Evolutionary conservation across 768 basidiomycete genomes (phyloP).

Genomic region (Lactifluus pinguis): DNA sequence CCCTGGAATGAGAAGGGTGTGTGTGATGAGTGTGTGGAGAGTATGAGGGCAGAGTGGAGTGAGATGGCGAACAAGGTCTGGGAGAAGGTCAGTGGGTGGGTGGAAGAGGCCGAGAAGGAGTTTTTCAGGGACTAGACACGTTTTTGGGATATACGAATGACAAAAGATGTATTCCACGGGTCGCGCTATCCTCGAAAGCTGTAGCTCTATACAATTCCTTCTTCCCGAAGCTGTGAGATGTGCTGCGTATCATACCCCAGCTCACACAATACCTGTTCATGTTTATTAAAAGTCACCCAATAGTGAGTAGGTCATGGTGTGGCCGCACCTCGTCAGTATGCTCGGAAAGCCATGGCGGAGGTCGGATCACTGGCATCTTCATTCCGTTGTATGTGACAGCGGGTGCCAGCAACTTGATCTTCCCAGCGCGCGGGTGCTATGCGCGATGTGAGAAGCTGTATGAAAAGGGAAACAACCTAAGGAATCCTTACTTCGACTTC

Average conservation of each 20-base stretch:
- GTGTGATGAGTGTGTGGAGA: constrained; percentile 46
- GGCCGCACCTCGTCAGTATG: constrained; percentile 32
- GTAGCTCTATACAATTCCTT: constrained; percentile 10
- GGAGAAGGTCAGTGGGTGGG: constrained; percentile 53
- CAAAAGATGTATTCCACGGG: neutral
- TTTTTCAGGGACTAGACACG: neutral
- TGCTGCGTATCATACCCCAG: constrained; percentile 13
- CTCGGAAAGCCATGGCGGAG: constrained; percentile 37
- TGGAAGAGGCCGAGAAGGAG: constrained; percentile 24
- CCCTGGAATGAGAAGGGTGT: constrained; percentile 53
- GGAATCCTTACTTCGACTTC: constrained; percentile 51
- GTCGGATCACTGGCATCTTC: constrained; percentile 30
- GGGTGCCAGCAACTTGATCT: constrained; percentile 33
- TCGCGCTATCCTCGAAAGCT: neutral
- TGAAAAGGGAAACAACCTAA: too few species aligned
- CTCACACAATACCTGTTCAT: constrained; percentile 11
- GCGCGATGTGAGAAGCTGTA: neutral
- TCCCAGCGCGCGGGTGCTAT: constrained; percentile 33
- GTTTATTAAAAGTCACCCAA: neutral
- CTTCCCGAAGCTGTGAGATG: constrained; percentile 9
- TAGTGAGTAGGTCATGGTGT: neutral
- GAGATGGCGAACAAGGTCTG: constrained; percentile 51
- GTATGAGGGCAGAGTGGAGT: constrained; percentile 60
- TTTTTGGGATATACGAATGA: neutral
- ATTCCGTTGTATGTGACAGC: constrained; percentile 33